Conservation (phyloP, 1,139 yeast species). For the Pneumocystis carinii region DNA sequence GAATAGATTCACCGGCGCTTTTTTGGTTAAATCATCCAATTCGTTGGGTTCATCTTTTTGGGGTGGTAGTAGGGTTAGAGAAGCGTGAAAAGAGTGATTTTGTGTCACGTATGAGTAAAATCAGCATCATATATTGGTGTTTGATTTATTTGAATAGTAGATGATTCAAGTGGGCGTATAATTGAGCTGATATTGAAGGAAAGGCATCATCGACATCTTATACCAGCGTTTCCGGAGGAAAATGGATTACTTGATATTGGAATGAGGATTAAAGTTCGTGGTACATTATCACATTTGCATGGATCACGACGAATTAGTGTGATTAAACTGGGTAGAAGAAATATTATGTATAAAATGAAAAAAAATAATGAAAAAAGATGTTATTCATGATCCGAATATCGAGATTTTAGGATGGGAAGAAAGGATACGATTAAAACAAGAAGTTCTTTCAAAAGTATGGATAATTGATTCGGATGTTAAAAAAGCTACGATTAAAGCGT, state of each 20-base stretch:
- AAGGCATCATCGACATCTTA: background rate
- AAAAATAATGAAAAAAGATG: background rate
- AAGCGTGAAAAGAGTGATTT: background rate
- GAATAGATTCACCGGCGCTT: background rate
- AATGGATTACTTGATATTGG: constrained; percentile 5
- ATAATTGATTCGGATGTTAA: background rate
- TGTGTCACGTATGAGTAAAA: background rate
- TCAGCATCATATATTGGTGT: background rate
- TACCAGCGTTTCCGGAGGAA: background rate
- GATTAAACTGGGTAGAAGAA: background rate
- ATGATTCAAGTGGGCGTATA: constrained; percentile 9
- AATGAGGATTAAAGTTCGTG: constrained; percentile 5
- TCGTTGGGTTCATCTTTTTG: constrained; percentile 9
- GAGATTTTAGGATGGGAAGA: constrained; percentile 9
- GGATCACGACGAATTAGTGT: constrained; percentile 4
- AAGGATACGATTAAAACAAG: background rate
- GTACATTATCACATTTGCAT: background rate
- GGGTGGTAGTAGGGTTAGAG: constrained; percentile 8
- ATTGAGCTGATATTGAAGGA: constrained; percentile 1
- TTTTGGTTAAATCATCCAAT: constrained; percentile 11
- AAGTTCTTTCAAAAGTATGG: constrained; percentile 9
- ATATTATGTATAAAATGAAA: background rate
- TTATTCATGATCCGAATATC: constrained; percentile 2
- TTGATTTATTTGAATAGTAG: constrained; percentile 1
- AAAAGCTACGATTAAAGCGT: background rate